Evolutionary conservation across 257 asterid genomes (phyloP), one percentile per base, ranked within the genome.

Genomic region (Rauvolfia tetraphylla): DNA sequence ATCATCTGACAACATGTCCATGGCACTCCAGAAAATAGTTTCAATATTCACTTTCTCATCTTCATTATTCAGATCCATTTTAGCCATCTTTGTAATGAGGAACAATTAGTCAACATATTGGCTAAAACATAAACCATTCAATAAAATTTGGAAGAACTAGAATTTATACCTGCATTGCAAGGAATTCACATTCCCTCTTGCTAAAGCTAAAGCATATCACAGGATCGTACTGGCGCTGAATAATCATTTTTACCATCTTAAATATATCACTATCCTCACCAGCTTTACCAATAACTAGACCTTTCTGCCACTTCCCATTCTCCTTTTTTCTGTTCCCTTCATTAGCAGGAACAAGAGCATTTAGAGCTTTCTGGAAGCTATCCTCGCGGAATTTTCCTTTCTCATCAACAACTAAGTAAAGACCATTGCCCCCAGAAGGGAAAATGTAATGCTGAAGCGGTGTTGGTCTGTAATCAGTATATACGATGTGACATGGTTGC

Each of bases 141-240:
- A 2, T 22, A 4, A 22, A 36, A 65, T 1, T 17, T 1, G 44
- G 36, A 20, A 36, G 10, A 3, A 23, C 17, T n/a, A 39, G 49
- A 36, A 67, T 51, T 22, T 9, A 46, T 82, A 95, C 99, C 99
- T 95, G 98, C 98, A 95, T 95, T 33, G 99, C 99, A 72, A 95
- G 98, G 72, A 79, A 86, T 90, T 95, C 99, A 88, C 99, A 95
- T 71, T 95, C 99, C 79, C 97, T 90, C 89, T 95, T 95, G 91
- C 99, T 95, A 91, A 95, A 95, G 85, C 99, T 95, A 86, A 95
- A 95, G 80, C 98, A 95, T 91, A 95, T 93, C 75, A 95, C 97
- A 63, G 99, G 99, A 85, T 95, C 99, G 82, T 95, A 95, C 77
- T 92, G 98, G 41, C 96, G 95, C 83, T 86, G 84, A 78, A 92